Evolutionary conservation across 2,329 filamentous ascomycete species (phyloP), one percentile per base, ranked within the genome.

Genomic region (Sphaerulina vaccinii): DNA sequence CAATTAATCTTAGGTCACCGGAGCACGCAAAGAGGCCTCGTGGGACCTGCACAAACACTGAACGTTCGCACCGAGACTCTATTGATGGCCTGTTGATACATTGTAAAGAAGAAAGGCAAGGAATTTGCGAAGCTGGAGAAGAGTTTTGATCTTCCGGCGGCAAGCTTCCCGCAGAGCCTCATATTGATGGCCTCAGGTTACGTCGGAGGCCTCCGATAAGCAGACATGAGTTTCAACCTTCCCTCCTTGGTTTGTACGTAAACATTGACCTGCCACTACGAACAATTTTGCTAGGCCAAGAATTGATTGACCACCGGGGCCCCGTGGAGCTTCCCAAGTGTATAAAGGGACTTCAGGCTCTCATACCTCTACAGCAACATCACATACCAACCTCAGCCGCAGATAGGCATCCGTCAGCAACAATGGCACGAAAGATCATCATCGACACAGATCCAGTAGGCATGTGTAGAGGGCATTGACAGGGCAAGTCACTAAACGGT

Each of bases 21-120:
- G 90, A 99, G 93, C 93, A 89, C 92, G 91, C 88, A 77, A 76
- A 56, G 87, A 91, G 88, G 81, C 78, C 86, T 75, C 79, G 55
- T 61, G 73, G 36, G 79, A 86, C 82, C 89, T 95, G 88, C 89
- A 88, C 84, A 90, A 90, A 87, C 82, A 97, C 81, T 89, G 88
- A 91, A 66, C 45, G 83, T 87, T 84, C 88, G 84, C 84, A 87
- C 87, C 91, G 92, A 95, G 93, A 99, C 93, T 99, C 93, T 97
- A 97, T 92, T 88, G 88, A 88, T 83, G 86, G 87, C 86, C 90
- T 86, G 84, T 39, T 54, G 52, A 57, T 52, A 82, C 83, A 89
- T 85, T 89, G 88, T 92, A 78, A 79, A 75, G 70, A 71, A 77
- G 68, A 60, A 56, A 45, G 54, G 51, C 36, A 50, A 52, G 29